Base-by-base conservation (phyloP, 352 stramenopile genomes). In the Globisporangium nagaii region DNA sequence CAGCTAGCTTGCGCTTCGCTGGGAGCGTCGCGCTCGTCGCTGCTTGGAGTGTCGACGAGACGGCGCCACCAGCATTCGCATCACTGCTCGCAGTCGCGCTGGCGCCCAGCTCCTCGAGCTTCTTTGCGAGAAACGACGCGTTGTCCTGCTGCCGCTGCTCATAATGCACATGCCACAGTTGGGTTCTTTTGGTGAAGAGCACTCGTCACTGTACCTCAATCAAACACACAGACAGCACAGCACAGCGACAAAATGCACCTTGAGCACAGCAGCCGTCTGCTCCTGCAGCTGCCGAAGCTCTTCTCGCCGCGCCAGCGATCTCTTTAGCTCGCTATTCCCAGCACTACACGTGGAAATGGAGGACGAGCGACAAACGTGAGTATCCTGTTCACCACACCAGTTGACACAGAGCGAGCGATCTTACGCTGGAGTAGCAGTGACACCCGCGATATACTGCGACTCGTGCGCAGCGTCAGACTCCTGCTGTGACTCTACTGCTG, bases 251-350 rank as follows among this genome's bases (percentile, higher is more conserved):
- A 45, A n/a, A 40, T 57, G 15, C n/a, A 83, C 73, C 64, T 76
- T 57, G 53, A 50, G 34, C 12, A 70, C 62, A 10, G 50, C 46
- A 15, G 57, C 31, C 8, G 68, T 65, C 54, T 61, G 62, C 13
- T 56, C 56, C 45, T 78, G 65, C 6, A 78, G 40, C 41, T 67
- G 50, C 35, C 60, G 65, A 1, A 83, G 46, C 55, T 80, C 65
- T 35, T 76, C 71, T n/a, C 70, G 77, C 25, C 60, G 61, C 42
- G 35, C 27, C 19, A 53, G 12, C 9, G 30, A 45, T 12, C 15
- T 5, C 15, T 36, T 44, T 30, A 53, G 27, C 2, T 39, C 43
- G 13, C 35, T 17, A 8, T 4, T 27, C 1, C 43, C 44, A 10
- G n/a, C 24, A n/a, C 32, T 52, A 20, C 17, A 28, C 30, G n/a